Base-by-base conservation (phyloP, 2,329 filamentous ascomycete genomes). In the Massarina eburnea region DNA sequence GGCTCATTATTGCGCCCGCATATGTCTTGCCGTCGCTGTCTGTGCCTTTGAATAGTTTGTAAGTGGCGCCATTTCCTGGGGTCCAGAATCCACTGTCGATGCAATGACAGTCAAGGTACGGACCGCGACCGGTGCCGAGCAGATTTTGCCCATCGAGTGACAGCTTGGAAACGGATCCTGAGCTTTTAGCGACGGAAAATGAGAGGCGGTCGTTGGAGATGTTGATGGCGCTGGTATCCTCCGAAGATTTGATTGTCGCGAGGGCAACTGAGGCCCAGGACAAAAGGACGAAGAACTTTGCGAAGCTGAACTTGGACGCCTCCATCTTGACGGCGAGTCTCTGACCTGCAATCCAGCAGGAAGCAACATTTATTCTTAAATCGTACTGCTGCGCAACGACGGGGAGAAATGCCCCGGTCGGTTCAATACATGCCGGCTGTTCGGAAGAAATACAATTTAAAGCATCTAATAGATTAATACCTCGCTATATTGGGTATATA, bases 81-180 rank as follows among this genome's bases (percentile, higher is more conserved):
- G 80, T 84, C 68, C 81, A 85, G 56, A 77, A 78, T 0, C 82
- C 82, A 0, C 72, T 73, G 8, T 80, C 80, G 0, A 73, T 80
- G 58, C 82, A 85, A 64, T 84, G 82, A 60, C 82, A 85, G 61
- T 85, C 82, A 5, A 85, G 75, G 56, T 84, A 83, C 1, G 80
- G 79, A 0, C 80, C 78, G 20, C 77, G 72, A 2, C 81, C 81
- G 4, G 68, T 67, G 10, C 80, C 80, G 1, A 84, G 73, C 1
- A 84, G 71, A 50, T 84, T 76, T 45, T 77, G 74, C 1, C 67
- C 68, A 54, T 78, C 76, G 0, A 78, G 72, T 26, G 60, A 66
- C 3, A 78, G 62, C 27, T 68, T 66, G 3, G 71, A 61, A n/a
- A 79, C 72, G 6, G 69, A 65, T 0, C 76, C 76, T 2, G 54